Base-by-base conservation (phyloP, 352 stramenopile genomes). In the Globisporangium irregulare region DNA sequence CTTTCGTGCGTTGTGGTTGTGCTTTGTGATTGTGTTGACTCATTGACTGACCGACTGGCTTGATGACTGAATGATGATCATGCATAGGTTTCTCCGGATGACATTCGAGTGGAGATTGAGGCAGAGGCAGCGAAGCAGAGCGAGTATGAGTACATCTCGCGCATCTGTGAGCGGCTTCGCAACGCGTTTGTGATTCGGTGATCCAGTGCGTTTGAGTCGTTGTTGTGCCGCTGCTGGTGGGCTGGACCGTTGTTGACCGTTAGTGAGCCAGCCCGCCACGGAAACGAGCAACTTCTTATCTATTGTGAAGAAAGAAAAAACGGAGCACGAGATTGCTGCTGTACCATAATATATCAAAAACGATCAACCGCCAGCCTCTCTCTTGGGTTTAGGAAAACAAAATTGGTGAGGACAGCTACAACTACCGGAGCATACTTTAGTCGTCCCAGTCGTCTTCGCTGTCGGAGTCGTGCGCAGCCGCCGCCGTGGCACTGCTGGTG, bases 371-470 rank as follows among this genome's bases (percentile, higher is more conserved):
- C 29, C 55, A 29, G 64, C 62, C 63, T 34, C 68, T 50, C 43
- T 66, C 43, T 67, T n/a, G 43, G 43, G 43, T 51, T 51, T 10
- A 14, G 32, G 32, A 20, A n/a, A 22, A 51, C 43, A 51, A 51
- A 10, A 51, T 51, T 24, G 43, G 32, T 38, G 18, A 51, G 43
- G 18, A 51, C 43, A 51, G 9, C 43, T 9, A 22, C 15, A 51
- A 24, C 43, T 9, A 22, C 5, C 15, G 41, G 15, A 22, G n/a
- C 43, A 20, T 5, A 5, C 43, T 53, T 87, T 68, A 95, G 66
- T 95, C 85, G 62, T 94, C 87, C 87, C 87, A 95, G 61, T 93
- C 87, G 41, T 93, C 84, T 54, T 93, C 87, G 62, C 84, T 91
- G 59, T 93, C 79, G n/a, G 60, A 50, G n/a, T 75, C 74, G 14